Base-by-base conservation (phyloP, 495 filamentous ascomycete genomes). In the Copromyces sp. region DNA sequence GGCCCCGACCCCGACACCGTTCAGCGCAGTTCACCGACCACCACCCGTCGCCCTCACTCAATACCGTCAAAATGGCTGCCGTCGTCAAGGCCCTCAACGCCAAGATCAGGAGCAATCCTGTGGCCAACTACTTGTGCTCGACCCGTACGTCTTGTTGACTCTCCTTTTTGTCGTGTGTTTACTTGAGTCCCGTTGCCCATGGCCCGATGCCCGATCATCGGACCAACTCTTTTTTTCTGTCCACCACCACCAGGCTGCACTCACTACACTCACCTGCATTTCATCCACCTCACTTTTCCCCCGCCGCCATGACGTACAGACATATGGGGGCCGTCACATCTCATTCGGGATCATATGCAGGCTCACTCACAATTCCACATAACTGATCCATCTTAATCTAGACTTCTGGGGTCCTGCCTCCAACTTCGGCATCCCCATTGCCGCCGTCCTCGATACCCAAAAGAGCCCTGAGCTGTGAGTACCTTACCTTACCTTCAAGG, bases 351-450 rank as follows among this genome's bases (percentile, higher is more conserved):
- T 37, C 35, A 37, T 37, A 37, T 59, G 24, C 24, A 37, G 11
- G 11, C 24, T 24, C 24, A n/a, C 47, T 24, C 8, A 47, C 20
- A 53, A 29, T 37, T 37, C 35, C 35, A 2, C 24, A 37, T 5
- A 0, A 37, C 71, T 42, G 29, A 37, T 65, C 29, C 14, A 9
- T 65, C 29, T 59, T 2, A 9, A 16, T 39, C 24, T 81, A 98
- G 94, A 98, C 85, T 98, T 98, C 87, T 98, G 94, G 94, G 94
- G 94, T 71, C 94, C 94, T 14, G 94, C 87, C 74, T 95, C 93
- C 75, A 98, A 97, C 85, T 98, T 96, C 81, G 94, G 93, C 84
- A 98, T 98, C 81, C 94, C 94, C 44, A 82, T 97, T 75, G 94
- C 94, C 20, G 94, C 94, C 39, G 89, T 97, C 69, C 88, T 95